A percentile compares a stretch with the other conserved stretches of the same genome.
These are phyloP conservation scores for Phytophthora colocasiae DNA, from an alignment of 352 stramenopile species.

Conservation along the genomic window DNA sequence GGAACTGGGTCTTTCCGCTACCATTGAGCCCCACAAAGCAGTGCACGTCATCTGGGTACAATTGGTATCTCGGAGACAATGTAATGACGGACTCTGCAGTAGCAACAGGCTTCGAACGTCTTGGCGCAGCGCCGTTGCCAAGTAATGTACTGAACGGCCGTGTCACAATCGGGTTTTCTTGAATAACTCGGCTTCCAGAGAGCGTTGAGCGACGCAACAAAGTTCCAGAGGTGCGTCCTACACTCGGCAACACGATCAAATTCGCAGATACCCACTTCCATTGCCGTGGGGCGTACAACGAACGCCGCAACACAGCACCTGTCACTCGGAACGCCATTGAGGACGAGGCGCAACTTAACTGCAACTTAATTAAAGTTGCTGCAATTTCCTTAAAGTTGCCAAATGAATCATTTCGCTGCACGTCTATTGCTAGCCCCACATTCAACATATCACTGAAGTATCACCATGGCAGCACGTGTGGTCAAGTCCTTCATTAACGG, in stretches of 20 bases:
- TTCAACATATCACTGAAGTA: too few relatives aligned
- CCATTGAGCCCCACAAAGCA: constrained; percentile 79
- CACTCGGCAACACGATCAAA: background rate
- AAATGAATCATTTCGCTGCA: constrained; percentile 20
- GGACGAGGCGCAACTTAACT: background rate
- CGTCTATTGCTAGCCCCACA: constrained; percentile 2
- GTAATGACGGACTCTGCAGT: constrained; percentile 38
- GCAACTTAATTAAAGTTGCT: background rate
- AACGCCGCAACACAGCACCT: constrained; percentile 5
- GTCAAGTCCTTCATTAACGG: constrained; percentile 83
- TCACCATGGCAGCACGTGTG: constrained; percentile 33
- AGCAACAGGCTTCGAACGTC: constrained; percentile 10
- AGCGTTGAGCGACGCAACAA: constrained; percentile 6
- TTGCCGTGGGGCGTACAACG: background rate
- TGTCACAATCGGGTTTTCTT: constrained; percentile 4
- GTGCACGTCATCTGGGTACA: constrained; percentile 64
- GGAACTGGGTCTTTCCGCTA: constrained; percentile 70
- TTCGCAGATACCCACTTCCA: background rate
- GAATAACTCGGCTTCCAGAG: constrained; percentile 8
- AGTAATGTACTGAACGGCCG: constrained; percentile 25
- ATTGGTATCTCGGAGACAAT: constrained; percentile 48
- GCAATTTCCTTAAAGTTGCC: background rate
- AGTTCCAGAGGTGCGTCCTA: constrained; percentile 9
- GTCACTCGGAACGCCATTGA: constrained; percentile 20
- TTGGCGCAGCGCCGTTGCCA: constrained; percentile 6